These are phyloP conservation scores for Pseudofabraea citricarpa DNA, from an alignment of 2,329 filamentous ascomycete genomes.

Conservation along the genomic window DNA sequence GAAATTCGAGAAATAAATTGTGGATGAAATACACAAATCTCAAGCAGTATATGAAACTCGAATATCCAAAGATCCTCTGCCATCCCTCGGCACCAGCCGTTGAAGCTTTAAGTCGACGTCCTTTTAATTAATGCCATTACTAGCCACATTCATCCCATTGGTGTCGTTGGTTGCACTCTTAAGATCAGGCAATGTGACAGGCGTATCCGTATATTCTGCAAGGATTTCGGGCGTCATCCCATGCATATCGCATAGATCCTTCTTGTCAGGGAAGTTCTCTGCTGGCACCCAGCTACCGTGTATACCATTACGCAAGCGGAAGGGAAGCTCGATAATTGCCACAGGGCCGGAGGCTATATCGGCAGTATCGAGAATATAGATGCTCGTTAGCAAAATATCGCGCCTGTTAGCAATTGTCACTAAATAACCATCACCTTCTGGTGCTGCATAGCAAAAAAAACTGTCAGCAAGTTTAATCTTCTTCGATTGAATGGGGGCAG, in stretches of 20 bases:
- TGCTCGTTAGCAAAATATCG: neutral
- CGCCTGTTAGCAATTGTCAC: neutral
- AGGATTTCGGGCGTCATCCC: neutral
- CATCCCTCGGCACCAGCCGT: no score
- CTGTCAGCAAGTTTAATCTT: neutral
- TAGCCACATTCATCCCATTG: no score
- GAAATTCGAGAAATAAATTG: no score
- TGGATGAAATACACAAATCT: no score
- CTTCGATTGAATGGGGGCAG: neutral
- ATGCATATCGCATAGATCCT: conserved; percentile 2
- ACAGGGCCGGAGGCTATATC: conserved; percentile 2
- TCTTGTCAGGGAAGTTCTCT: neutral
- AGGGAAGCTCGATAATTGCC: conserved; percentile 24
- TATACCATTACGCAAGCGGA: conserved; percentile 20
- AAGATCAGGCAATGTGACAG: neutral
- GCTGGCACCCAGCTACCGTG: conserved; percentile 26
- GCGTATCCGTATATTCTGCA: neutral
- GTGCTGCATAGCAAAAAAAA: conserved; percentile 3
- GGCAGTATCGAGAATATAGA: conserved; percentile 1
- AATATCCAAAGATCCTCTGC: no score
- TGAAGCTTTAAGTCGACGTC: no score
- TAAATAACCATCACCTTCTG: conserved; percentile 1
- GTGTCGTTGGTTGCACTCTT: no score
- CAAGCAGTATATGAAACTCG: no score
- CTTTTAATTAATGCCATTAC: no score